Percentiles rank a stretch among this genome's conserved stretches.
phyloP scores from a whole-genome alignment of 148 eudicot species.

The Fallopia convolvulus region DNA sequence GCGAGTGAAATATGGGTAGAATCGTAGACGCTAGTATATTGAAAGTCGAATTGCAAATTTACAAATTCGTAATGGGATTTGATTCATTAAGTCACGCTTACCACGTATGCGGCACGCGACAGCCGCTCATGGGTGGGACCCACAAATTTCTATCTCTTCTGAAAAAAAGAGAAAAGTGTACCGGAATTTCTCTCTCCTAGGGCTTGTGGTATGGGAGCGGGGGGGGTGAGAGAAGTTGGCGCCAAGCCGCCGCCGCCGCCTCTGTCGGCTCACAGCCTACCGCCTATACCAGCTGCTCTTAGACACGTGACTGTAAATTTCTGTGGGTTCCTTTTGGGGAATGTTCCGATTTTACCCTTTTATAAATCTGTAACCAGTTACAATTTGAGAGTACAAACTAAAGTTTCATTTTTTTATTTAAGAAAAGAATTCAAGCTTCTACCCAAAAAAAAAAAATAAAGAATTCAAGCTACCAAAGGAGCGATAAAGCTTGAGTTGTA shows the following conservation, averaged over 20 bases:
- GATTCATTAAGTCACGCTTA: conserved; percentile 18
- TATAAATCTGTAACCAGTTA: neutral
- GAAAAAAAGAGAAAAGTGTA: neutral
- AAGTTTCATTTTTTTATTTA: no score
- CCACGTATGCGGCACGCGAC: conserved; percentile 51
- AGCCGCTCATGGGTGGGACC: conserved; percentile 29
- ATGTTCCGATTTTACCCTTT: conserved; percentile 3
- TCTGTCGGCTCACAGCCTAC: neutral
- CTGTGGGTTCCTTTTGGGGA: neutral
- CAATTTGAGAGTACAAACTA: no score
- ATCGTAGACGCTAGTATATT: conserved; percentile 4
- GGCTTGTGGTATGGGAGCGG: neutral
- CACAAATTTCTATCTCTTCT: neutral
- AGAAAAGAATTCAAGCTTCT: no score
- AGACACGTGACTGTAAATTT: neutral
- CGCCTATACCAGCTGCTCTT: neutral
- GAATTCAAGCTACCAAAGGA: no score
- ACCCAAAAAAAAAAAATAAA: no score
- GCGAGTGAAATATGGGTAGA: conserved; percentile 3
- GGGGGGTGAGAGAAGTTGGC: neutral
- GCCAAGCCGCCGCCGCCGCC: neutral
- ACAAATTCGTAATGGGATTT: conserved; percentile 11
- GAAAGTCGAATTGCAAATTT: neutral
- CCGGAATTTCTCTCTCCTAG: conserved; percentile 1
- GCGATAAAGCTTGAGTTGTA: no score